Evolutionary conservation across 768 basidiomycete species (phyloP), one percentile per base, ranked within the genome.

Genomic region (Naganishia vishniacii): DNA sequence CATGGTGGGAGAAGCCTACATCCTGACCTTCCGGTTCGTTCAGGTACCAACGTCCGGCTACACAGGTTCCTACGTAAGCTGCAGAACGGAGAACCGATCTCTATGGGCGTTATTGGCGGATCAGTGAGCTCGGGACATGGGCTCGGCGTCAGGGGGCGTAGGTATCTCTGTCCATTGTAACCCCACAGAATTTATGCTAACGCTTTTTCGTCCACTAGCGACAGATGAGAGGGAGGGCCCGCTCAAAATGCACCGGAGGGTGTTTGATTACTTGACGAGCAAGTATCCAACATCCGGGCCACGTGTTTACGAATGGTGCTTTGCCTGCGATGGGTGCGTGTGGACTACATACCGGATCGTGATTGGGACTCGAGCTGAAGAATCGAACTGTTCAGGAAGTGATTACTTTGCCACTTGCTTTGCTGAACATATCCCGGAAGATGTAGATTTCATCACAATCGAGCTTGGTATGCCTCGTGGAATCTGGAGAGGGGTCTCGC

Each of bases 361-460:
- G n/a, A 34, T 7, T 8, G 15, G 18, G 4, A 25, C n/a, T 13
- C 6, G n/a, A n/a, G 53, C 53, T 56, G 9, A 53, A 3, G 11
- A 56, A 13, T 13, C 5, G 23, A 23, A 12, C 2, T 23, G 5
- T 40, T n/a, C 26, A 62, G 61, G 42, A 20, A 51, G 66, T 37
- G 69, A 70, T 13, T 75, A 75, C 62, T 75, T 75, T 59, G 68
- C 70, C n/a, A 48, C 70, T 25, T 77, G 76, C 49, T 76, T 72
- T 58, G 62, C 65, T n/a, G 73, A 77, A 59, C 75, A 76, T 63
- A 69, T 77, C n/a, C 70, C 70, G 2, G 68, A 72, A 32, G 71
- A 76, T 49, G 71, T 72, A 12, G 76, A 77, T 61, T 58, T 77
- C 46, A 69, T 75, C 28, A 40, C 73, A 4, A 58, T 75, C 28